These are phyloP conservation scores for Lichenothelia convexa DNA, from an alignment of 495 filamentous ascomycete genomes.

Conservation along the genomic window DNA sequence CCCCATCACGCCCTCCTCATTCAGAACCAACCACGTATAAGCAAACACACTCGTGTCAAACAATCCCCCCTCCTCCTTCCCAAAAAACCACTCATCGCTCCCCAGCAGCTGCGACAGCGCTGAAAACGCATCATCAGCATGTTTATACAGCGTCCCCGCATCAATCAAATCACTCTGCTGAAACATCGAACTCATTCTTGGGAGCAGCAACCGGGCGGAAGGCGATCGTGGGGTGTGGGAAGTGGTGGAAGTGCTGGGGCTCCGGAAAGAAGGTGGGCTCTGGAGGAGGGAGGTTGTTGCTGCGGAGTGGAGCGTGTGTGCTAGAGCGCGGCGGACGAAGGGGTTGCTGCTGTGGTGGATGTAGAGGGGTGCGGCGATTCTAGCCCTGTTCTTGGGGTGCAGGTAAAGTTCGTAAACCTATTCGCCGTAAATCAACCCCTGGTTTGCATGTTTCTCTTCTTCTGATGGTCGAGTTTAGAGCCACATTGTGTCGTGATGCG, in stretches of 20 bases:
- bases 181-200: too few relatives aligned
- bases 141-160: constrained; percentile 41
- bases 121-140: constrained; percentile 51
- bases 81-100: constrained; percentile 49
- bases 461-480: too few relatives aligned
- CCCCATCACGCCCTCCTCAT: too few relatives aligned
- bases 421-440: neutral
- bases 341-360: constrained; percentile 41
- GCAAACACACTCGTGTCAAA: constrained; percentile 84
- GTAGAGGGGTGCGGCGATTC: constrained; percentile 51
- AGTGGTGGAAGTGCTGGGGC: too few relatives aligned
- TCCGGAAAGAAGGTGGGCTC: constrained; percentile 20
- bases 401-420: constrained; percentile 72
- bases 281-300: constrained; percentile 57
- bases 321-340: constrained; percentile 41
- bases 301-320: constrained; percentile 46
- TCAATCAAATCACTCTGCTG: constrained; percentile 46
- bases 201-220: too few relatives aligned
- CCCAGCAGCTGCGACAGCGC: constrained; percentile 57
- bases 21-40: constrained; percentile 69
- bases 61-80: constrained; percentile 38
- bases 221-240: too few relatives aligned
- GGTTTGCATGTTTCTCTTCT: neutral
- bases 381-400: constrained; percentile 39
- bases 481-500: too few relatives aligned